Conservation (phyloP, 805 yeast genomes). For the Torulaspora microellipsoides region DNA sequence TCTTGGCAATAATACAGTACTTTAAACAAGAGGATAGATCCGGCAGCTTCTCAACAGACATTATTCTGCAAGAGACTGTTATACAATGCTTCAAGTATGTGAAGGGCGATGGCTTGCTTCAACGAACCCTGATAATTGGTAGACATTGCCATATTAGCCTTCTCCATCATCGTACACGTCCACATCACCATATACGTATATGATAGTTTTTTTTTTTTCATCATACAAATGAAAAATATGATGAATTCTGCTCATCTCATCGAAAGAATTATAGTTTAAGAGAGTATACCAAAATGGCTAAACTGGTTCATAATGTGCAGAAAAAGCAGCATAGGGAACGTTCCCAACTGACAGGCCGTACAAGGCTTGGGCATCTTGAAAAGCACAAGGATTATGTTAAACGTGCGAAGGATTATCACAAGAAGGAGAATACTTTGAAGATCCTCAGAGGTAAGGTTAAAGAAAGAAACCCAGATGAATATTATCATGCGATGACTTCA, state of each 20-base stretch:
- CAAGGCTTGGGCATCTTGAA: slow-evolving; percentile 79
- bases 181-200: no score
- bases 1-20: slow-evolving; percentile 16
- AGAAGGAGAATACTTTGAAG: slow-evolving; percentile 57
- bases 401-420: slow-evolving; percentile 63
- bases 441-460: slow-evolving; percentile 67
- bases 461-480: slow-evolving; percentile 87
- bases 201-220: not conserved
- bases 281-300: slow-evolving; percentile 51
- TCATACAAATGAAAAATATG: not conserved
- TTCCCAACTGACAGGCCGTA: slow-evolving; percentile 73
- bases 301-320: slow-evolving; percentile 82
- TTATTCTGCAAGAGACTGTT: not conserved
- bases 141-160: not conserved
- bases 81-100: no score
- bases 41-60: slow-evolving; percentile 13
- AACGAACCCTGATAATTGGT: no score
- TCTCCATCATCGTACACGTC: not conserved
- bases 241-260: slow-evolving; percentile 43
- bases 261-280: not conserved
- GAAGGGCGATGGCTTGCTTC: no score
- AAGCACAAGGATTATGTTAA: slow-evolving; percentile 82
- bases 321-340: slow-evolving; percentile 96
- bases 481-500: slow-evolving; percentile 86
- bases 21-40: slow-evolving; percentile 20